Evolutionary conservation across 139 green algal genomes (phyloP).

Genomic region (Pleodorina starrii): DNA sequence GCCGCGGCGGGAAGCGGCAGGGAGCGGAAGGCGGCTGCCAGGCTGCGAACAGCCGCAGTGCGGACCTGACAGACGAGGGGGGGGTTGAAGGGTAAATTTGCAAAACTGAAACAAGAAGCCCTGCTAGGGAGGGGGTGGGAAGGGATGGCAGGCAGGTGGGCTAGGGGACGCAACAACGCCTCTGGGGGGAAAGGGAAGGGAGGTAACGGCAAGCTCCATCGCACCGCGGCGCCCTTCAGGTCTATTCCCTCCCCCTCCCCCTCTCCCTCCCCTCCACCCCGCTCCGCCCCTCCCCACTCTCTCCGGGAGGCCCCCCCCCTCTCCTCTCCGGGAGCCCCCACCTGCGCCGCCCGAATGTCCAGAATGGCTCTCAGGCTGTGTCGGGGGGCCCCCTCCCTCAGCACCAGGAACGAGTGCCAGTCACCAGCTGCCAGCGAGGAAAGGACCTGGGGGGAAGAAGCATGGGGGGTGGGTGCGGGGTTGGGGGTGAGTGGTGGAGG

Average conservation of each 20-base stretch:
- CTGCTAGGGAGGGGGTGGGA: not conserved
- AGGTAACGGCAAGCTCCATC: no score
- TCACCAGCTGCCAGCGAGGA: constrained; percentile 9
- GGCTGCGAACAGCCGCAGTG: not conserved
- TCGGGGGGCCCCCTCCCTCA: not conserved
- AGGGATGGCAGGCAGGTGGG: not conserved
- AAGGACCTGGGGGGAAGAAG: not conserved
- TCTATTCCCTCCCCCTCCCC: not conserved
- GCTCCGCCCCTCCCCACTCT: no score
- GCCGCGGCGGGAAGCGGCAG: not conserved
- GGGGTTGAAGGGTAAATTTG: no score
- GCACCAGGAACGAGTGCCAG: constrained; percentile 8
- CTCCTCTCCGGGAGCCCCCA: no score
- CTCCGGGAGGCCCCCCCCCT: no score
- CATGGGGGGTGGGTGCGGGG: no score
- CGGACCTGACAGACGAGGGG: not conserved
- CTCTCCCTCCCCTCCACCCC: no score
- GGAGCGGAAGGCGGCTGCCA: not conserved
- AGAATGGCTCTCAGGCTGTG: not conserved
- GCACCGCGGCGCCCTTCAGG: not conserved
- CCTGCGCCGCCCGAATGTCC: not conserved
- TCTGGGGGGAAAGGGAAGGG: no score
- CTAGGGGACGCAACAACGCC: no score
- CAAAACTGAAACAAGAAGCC: no score
- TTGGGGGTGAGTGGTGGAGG: no score